These are phyloP conservation scores for Rubia peregrina DNA, from an alignment of 305 asterid genomes.

Conservation along the genomic window DNA sequence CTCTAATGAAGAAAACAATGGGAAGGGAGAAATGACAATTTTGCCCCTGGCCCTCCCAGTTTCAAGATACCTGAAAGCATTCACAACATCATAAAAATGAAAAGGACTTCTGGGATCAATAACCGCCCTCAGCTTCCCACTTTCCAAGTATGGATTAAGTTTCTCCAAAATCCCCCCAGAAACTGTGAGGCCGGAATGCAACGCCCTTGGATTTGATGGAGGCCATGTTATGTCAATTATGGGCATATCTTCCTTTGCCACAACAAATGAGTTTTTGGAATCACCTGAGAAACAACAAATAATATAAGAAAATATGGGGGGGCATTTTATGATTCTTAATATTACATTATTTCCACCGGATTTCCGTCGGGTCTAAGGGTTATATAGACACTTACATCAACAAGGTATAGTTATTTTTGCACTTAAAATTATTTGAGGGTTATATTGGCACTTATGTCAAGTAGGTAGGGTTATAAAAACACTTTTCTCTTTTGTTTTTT, in stretches of 20 bases:
- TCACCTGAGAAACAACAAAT: slow-evolving; percentile 29
- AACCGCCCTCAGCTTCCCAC: slow-evolving; percentile 42
- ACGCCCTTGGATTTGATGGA: slow-evolving; percentile 49
- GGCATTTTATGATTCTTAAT: too few species aligned
- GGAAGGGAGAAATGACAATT: slow-evolving; percentile 37
- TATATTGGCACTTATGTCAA: too few species aligned
- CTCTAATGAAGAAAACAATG: slow-evolving; percentile 7
- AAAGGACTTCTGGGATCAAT: slow-evolving; percentile 50
- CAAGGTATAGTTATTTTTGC: too few species aligned
- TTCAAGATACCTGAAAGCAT: slow-evolving; percentile 49
- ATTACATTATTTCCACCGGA: too few species aligned
- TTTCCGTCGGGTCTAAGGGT: too few species aligned
- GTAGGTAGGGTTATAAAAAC: too few species aligned
- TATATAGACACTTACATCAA: too few species aligned
- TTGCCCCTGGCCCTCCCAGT: slow-evolving; percentile 66
- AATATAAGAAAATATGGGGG: neutral
- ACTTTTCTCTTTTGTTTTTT: too few species aligned
- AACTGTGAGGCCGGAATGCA: slow-evolving; percentile 42
- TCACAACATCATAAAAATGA: slow-evolving; percentile 29
- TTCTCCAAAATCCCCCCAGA: slow-evolving; percentile 48
- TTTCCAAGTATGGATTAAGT: slow-evolving; percentile 44
- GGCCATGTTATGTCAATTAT: slow-evolving; percentile 68
- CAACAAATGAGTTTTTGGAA: slow-evolving; percentile 39
- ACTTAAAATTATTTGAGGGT: too few species aligned
- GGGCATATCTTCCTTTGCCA: slow-evolving; percentile 40